These are phyloP conservation scores for Magnusiomyces suaveolens DNA, from an alignment of 1,139 yeast genomes.

Conservation along the genomic window DNA sequence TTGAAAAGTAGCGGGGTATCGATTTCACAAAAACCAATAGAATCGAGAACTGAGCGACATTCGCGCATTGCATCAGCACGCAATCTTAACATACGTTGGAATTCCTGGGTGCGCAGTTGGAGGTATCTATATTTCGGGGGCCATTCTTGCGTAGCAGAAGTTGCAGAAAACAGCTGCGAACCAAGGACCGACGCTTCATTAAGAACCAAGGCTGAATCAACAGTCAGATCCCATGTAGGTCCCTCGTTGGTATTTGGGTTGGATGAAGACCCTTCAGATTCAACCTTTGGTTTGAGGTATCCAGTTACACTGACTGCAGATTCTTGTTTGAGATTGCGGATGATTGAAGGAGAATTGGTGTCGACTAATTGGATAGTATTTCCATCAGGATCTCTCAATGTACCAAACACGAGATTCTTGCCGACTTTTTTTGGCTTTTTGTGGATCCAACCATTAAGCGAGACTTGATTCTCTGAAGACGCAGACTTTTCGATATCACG, in stretches of 20 bases:
- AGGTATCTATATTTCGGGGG: constrained; percentile 77
- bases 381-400: constrained; percentile 64
- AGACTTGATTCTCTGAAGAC: constrained; percentile 14
- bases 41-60: constrained; percentile 44
- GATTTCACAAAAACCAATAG: constrained; percentile 55
- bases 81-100: constrained; percentile 49
- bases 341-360: constrained; percentile 36
- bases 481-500: not conserved
- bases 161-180: constrained; percentile 48
- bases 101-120: constrained; percentile 57
- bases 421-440: constrained; percentile 57
- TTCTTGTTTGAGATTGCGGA: constrained; percentile 52
- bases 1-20: constrained; percentile 91
- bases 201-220: constrained; percentile 45
- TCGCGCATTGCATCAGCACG: constrained; percentile 53
- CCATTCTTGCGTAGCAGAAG: constrained; percentile 41
- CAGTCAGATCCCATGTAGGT: constrained; percentile 45
- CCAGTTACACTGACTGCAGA: constrained; percentile 73
- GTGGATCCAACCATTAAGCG: constrained; percentile 72
- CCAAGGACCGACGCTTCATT: constrained; percentile 62
- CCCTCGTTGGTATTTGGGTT: not conserved
- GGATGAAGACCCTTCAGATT: constrained; percentile 18
- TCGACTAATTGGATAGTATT: constrained; percentile 57
- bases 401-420: constrained; percentile 55
- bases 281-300: constrained; percentile 25